These are phyloP conservation scores for Neurospora crassa DNA, from an alignment of 2,329 filamentous ascomycete genomes.

Conservation along the genomic window DNA sequence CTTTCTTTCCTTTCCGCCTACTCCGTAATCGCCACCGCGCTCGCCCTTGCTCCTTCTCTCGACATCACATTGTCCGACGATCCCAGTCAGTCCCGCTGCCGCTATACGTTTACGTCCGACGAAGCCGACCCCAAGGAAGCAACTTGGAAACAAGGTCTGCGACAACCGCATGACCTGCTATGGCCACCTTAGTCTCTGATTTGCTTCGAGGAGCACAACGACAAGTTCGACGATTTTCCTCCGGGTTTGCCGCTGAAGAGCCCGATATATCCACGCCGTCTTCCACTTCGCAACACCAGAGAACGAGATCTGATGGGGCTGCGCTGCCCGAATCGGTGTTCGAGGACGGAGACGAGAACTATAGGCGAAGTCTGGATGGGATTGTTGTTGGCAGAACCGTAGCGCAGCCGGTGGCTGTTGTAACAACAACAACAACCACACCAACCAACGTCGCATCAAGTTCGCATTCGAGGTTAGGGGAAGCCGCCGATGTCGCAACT, in stretches of 20 bases:
- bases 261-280: constrained; percentile 8
- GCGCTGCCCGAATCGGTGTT: constrained; percentile 15
- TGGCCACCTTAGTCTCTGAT: constrained; percentile 55
- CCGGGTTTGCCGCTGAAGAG: constrained; percentile 26
- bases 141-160: background rate
- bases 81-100: background rate
- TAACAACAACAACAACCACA: background rate
- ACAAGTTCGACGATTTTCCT: constrained; percentile 54
- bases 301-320: constrained; percentile 10
- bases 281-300: constrained; percentile 9
- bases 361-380: constrained; percentile 1
- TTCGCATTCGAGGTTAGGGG: background rate
- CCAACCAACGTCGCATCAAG: background rate
- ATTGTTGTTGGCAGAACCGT: background rate
- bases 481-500: background rate
- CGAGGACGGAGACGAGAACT: constrained; percentile 13
- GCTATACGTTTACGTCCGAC: background rate
- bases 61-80: background rate
- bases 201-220: constrained; percentile 56
- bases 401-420: background rate
- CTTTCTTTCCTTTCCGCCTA: background rate
- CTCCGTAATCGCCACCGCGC: background rate
- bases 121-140: background rate
- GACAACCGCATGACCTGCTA: constrained; percentile 21
- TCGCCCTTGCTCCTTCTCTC: background rate